Evolutionary conservation across 2,329 filamentous ascomycete genomes (phyloP), one percentile per base, ranked within the genome.

Genomic region (Zopfia rhizophila): DNA sequence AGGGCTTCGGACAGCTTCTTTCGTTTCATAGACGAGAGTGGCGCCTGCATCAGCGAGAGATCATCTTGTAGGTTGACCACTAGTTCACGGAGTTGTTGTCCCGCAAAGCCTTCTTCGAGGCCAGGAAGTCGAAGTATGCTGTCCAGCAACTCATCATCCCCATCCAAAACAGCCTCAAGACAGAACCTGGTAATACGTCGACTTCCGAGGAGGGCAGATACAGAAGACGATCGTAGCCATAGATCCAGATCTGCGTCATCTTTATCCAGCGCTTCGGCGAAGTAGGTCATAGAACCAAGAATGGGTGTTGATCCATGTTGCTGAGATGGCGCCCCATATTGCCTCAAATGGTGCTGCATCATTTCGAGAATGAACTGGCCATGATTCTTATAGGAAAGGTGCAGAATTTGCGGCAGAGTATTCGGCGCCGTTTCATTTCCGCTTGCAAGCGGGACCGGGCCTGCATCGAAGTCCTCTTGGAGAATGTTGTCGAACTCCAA

Each of bases 351-450:
- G 69, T 83, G 75, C 58, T 79, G 85, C 56, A 88, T 83, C 46
- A 75, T 77, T 67, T 99, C 93, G n/a, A 99, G 78, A 46, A 88
- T 78, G 65, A 96, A 97, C 65, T 97, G 90, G 29, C 91, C 94
- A 73, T 93, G 87, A 61, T 97, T 99, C 72, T 97, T 99, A 78
- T 95, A 91, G 1, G 93, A 89, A 6, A 99, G 82, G 63, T 96
- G 97, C 14, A 97, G 80, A 8, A 95, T 91, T 65, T 97, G 92
- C 0, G 90, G 87, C 7, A 97, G 77, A 36, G 88, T 93, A 65
- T 88, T 94, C 12, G 87, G 90, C 2, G 86, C 85, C 19, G 84
- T 87, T 55, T 95, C 91, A 36, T 84, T 83, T 37, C 86, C 83
- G 46, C 82, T 82, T 19, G 82, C 81, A 16, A 58, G 61, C 54